A percentile compares a stretch with the other conserved stretches of the same genome.
phyloP scores from a whole-genome alignment of 257 asterid species.

The Lavandula angustifolia region DNA sequence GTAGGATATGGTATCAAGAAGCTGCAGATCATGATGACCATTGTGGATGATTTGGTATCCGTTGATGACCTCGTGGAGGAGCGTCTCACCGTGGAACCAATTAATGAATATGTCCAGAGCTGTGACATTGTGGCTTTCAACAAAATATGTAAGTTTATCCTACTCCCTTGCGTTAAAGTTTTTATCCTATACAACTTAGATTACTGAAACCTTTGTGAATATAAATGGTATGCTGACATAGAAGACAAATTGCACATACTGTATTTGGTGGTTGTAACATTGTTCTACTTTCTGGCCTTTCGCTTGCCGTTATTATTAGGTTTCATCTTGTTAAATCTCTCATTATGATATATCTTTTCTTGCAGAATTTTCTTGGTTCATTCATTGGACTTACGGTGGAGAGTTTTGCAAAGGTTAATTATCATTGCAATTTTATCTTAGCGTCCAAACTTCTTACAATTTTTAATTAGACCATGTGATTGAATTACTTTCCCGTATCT shows the following conservation, averaged over 20 bases:
- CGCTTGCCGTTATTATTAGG: too few species aligned
- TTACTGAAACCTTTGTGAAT: not conserved
- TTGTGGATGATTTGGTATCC: constrained; percentile 81
- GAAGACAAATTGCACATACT: too few species aligned
- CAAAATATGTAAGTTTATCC: constrained; percentile 39
- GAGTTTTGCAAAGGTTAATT: too few species aligned
- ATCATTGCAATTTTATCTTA: too few species aligned
- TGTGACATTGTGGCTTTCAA: constrained; percentile 47
- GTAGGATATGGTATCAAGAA: constrained; percentile 94
- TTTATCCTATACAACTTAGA: not conserved
- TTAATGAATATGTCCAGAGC: constrained; percentile 42
- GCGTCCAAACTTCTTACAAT: too few species aligned
- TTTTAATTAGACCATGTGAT: too few species aligned
- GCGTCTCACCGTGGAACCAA: constrained; percentile 41
- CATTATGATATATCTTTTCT: not conserved
- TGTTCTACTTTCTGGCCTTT: not conserved
- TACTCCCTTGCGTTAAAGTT: not conserved
- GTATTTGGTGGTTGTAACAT: not conserved
- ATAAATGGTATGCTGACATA: too few species aligned
- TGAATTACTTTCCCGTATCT: too few species aligned
- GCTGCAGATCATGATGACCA: constrained; percentile 79
- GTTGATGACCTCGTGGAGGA: constrained; percentile 61
- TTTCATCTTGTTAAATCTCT: too few species aligned
- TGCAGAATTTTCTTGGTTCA: constrained; percentile 26
- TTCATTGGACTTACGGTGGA: too few species aligned